Conservation (phyloP, 371 early-diverging fungal genomes). For the Cokeromyces recurvatus region DNA sequence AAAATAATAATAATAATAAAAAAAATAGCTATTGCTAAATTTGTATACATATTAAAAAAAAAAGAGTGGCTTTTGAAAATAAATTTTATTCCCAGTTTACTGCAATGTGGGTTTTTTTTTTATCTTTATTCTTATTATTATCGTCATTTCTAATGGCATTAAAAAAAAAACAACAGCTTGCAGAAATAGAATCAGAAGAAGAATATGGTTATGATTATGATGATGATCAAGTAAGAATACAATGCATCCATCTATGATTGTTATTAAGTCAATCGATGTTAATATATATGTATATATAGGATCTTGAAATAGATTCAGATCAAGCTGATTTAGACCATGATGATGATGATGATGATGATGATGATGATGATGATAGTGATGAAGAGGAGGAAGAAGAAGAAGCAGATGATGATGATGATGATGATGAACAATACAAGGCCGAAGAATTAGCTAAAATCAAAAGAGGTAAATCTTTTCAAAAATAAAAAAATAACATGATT, state of each 20-base stretch:
- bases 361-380: background rate
- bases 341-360: background rate
- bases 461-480: conserved; percentile 28
- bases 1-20: too few species aligned
- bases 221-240: conserved; percentile 1
- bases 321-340: too few species aligned
- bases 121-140: too few species aligned
- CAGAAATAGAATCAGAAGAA: conserved; percentile 13
- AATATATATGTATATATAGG: background rate
- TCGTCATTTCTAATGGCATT: background rate
- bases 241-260: too few species aligned
- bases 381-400: conserved; percentile 5
- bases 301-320: too few species aligned
- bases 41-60: too few species aligned
- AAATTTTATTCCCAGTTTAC: too few species aligned
- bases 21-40: too few species aligned
- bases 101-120: too few species aligned
- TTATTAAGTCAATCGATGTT: background rate
- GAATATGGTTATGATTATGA: conserved; percentile 1
- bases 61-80: too few species aligned
- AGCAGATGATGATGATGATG: conserved; percentile 24
- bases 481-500: too few species aligned
- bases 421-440: conserved; percentile 14
- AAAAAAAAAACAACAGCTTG: background rate
- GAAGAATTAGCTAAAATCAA: conserved; percentile 32